phyloP scores from a whole-genome alignment of 2,329 filamentous ascomycete genomes.

The Byssothecium circinans region DNA sequence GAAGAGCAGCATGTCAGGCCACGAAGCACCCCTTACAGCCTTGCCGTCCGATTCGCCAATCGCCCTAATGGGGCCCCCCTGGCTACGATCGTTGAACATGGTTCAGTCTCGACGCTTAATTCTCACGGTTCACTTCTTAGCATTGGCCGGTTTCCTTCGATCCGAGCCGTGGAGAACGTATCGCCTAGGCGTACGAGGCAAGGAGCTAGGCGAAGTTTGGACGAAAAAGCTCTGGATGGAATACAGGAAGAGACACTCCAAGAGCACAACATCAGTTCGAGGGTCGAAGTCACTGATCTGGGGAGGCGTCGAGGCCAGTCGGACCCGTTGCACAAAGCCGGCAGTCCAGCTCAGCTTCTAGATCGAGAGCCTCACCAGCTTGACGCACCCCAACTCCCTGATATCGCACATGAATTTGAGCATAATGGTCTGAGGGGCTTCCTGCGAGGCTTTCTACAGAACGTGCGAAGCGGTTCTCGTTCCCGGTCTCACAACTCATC shows the following conservation, averaged over 20 bases:
- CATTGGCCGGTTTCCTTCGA: conserved; percentile 20
- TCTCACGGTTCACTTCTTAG: conserved; percentile 35
- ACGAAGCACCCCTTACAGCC: conserved; percentile 26
- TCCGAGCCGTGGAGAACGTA: conserved; percentile 16
- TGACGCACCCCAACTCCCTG: conserved; percentile 7
- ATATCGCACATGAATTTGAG: conserved; percentile 8
- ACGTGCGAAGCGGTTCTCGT: conserved; percentile 25
- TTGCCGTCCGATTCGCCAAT: conserved; percentile 30
- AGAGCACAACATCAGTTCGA: conserved; percentile 7
- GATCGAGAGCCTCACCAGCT: conserved; percentile 6
- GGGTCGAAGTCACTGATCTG: conserved; percentile 3
- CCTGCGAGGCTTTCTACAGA: conserved; percentile 25
- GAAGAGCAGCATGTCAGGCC: conserved; percentile 17
- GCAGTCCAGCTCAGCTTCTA: conserved; percentile 13
- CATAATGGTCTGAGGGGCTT: conserved; percentile 20
- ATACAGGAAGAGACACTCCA: conserved; percentile 19
- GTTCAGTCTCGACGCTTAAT: conserved; percentile 45
- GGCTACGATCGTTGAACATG: conserved; percentile 49
- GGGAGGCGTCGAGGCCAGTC: conserved; percentile 6
- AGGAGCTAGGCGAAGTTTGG: conserved; percentile 19
- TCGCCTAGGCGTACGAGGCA: conserved; percentile 17
- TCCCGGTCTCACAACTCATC: conserved; percentile 20
- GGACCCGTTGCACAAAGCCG: conserved; percentile 7
- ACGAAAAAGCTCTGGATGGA: conserved; percentile 18
- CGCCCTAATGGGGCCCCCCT: conserved; percentile 42